A percentile compares a stretch with the other conserved stretches of the same genome.
Conservation (phyloP, 768 basidiomycete species). For the Termitomyces sp. region DNA sequence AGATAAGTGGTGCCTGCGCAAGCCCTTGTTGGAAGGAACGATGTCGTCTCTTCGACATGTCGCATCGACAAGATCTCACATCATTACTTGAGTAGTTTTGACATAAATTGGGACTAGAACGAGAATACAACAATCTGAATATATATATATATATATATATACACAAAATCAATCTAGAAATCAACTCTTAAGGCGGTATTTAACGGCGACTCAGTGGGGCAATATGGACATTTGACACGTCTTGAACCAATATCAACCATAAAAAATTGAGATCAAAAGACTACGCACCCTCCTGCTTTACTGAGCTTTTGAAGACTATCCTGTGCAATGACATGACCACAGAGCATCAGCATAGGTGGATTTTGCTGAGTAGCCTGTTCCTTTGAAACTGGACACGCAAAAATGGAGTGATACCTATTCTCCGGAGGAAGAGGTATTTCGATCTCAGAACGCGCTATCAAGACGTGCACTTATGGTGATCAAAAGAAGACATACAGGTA, state of each 20-base stretch:
- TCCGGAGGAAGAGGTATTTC: conserved; percentile 86
- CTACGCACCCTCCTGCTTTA: conserved; percentile 66
- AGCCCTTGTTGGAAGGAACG: no score
- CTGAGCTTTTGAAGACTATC: conserved; percentile 88
- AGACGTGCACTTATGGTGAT: not conserved
- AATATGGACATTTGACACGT: conserved; percentile 95
- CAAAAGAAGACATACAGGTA: conserved; percentile 56
- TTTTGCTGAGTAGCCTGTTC: conserved; percentile 92
- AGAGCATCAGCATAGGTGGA: conserved; percentile 96
- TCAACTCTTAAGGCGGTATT: conserved; percentile 55
- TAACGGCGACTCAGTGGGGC: conserved; percentile 72
- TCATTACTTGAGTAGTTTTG: not conserved
- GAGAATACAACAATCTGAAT: not conserved
- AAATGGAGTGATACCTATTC: conserved; percentile 94
- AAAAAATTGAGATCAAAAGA: not conserved
- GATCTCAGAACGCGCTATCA: conserved; percentile 48
- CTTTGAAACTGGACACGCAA: conserved; percentile 96
- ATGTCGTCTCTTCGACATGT: no score
- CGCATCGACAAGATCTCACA: not conserved
- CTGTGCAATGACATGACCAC: conserved; percentile 92
- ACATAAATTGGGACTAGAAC: not conserved
- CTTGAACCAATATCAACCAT: conserved; percentile 32
- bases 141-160: not conserved
- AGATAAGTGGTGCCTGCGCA: no score
- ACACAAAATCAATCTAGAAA: conserved; percentile 37